Percentiles rank a stretch among this genome's conserved stretches.
Conservation (phyloP, 176 grass and related monocot genomes). For the Saccharum officinarum region DNA sequence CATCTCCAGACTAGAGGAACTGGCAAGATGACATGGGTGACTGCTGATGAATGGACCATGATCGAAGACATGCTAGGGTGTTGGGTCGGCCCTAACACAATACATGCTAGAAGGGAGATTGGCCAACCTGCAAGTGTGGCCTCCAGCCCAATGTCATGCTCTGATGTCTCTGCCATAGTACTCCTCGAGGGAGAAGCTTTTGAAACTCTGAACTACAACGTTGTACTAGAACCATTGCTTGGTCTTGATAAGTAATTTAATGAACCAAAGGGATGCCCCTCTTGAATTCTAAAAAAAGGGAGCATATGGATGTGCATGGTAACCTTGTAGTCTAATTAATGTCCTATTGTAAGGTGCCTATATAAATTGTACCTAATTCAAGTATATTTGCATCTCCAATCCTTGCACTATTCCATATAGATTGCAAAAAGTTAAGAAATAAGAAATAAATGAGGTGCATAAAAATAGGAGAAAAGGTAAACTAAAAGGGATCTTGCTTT, state of each 20-base stretch:
- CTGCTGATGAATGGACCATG: background rate
- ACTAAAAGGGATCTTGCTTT: background rate
- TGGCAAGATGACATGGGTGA: background rate
- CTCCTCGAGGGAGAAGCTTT: too few species aligned
- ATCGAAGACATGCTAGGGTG: background rate
- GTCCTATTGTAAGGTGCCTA: background rate
- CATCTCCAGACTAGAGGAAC: background rate
- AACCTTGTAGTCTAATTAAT: background rate
- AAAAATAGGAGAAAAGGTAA: background rate
- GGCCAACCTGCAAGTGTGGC: background rate
- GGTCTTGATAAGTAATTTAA: background rate
- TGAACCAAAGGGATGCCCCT: background rate
- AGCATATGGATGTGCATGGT: background rate
- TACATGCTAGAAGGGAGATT: background rate
- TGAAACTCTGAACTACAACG: background rate
- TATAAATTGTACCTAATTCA: background rate
- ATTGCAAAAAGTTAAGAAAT: background rate
- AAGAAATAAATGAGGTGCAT: background rate
- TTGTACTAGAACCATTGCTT: background rate
- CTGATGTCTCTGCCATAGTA: background rate
- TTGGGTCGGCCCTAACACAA: background rate
- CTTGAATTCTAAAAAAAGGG: background rate
- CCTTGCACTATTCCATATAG: background rate
- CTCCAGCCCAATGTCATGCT: background rate
- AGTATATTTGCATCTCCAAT: background rate